Evolutionary conservation across 108 stramenopile species (phyloP), one percentile per base, ranked within the genome.

Genomic region (Nitzschia sp.): DNA sequence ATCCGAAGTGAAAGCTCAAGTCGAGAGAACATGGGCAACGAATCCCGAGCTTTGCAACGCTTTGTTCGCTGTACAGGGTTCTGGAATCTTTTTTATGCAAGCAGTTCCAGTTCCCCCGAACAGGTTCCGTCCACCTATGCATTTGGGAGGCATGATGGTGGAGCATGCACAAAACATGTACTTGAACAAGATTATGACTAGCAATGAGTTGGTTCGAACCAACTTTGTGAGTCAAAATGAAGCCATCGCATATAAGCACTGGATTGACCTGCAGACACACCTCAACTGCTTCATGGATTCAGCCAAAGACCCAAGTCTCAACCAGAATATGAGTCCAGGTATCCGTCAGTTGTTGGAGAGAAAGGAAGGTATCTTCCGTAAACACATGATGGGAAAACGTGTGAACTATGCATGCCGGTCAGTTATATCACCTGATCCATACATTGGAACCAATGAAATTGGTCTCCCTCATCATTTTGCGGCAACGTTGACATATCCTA

Each of bases 381-480:
- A 94, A 76, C 96, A 99, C 77, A 99, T 99, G 99, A 99, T 99
- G 99, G 99, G 99, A 9, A 99, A 99, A 73, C 97, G 99, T 41
- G 99, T 99, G 60, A 94, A 99, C 79, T 98, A 80, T 69, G 90
- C 95, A 3, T 98, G 98, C 62, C 92, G 99, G 0, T 94, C 92
- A 26, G 97, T 98, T 44, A 97, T 98, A 67, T 95, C 95, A 34
- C 98, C 98, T 10, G 97, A 98, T 57, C 97, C 97, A 24, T 97
- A 96, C 76, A 79, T 98, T 50, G 97, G 98, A 56, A 96, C 95
- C 24, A 94, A 97, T 64, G 98, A 99, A 79, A 95, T 99, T 46
- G 99, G 99, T n/a, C 73, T 99, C 29, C 99, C 99, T 6, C 79
- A 93, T 7, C 70, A 91, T 54, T 99, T 99, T 77, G 99, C 98